Base-by-base conservation (phyloP, 495 filamentous ascomycete species). In the Platismatia glauca region DNA sequence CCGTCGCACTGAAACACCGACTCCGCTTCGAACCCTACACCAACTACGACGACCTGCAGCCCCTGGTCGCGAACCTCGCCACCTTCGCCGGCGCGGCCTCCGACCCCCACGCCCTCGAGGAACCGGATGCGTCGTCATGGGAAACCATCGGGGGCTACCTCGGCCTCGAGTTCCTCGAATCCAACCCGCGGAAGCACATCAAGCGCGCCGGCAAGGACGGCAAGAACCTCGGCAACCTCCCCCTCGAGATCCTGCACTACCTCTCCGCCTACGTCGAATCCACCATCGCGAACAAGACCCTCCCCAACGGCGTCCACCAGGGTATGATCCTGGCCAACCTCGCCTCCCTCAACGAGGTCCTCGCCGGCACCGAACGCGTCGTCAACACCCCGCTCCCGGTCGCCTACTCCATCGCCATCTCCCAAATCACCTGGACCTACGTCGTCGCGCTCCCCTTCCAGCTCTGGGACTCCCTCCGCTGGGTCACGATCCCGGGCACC, bases 341-440 rank as follows among this genome's bases (percentile, higher is more conserved):
- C 16, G 71, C 76, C 37, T 69, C 80, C 0, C 69, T 96, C 20
- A 90, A 89, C 69, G 90, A 96, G 66, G 81, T 88, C 6, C 73
- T 90, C 46, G 83, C 82, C 6, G 86, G 86, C 44, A 86, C 86
- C 9, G 90, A 96, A 68, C 85, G 90, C 46, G 87, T 96, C 27
- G 82, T 93, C 31, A 89, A 86, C 71, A 96, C 90, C 4, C 91
- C 91, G 4, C 77, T 95, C 8, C 91, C 90, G 20, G 81, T 89
- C 59, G 90, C 89, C 27, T 96, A 96, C 78, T 82, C 81, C 56
- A 96, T 96, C 69, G 84, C 88, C 58, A 92, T 95, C 65, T 80
- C 85, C 27, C 91, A 95, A 67, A 93, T 95, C 67, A 88, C 90
- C 39, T 92, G 89, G 88, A 80, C 93, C 55, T 96, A 95, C 73